Conservation (phyloP, 495 filamentous ascomycete species). For the Cercophora newfieldiana region DNA sequence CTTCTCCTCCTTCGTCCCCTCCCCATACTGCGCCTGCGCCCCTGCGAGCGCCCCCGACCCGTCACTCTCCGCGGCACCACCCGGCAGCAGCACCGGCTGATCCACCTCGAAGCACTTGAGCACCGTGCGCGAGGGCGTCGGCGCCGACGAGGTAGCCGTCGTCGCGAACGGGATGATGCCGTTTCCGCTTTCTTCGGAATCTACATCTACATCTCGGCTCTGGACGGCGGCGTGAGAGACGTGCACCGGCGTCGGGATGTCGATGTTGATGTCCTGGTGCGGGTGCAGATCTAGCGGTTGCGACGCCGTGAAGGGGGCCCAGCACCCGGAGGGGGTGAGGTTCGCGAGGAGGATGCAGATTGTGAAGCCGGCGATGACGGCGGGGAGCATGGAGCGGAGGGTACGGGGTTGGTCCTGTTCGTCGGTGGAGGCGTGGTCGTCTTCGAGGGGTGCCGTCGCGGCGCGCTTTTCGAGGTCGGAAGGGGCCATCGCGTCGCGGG, state of each 20-base stretch:
- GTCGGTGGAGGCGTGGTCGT: too few relatives aligned
- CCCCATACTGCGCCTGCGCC: background rate
- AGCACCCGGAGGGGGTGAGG: too few relatives aligned
- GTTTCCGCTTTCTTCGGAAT: conserved; percentile 1
- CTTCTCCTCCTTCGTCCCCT: conserved; percentile 22
- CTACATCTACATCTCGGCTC: background rate
- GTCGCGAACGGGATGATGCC: background rate
- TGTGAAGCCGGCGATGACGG: too few relatives aligned
- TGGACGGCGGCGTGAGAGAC: background rate
- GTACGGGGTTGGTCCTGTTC: too few relatives aligned
- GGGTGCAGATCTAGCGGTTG: too few relatives aligned
- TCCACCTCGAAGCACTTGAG: conserved; percentile 69
- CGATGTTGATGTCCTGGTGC: background rate
- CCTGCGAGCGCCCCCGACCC: conserved; percentile 25
- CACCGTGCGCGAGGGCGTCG: conserved; percentile 29
- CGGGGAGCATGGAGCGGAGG: too few relatives aligned
- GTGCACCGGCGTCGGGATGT: background rate
- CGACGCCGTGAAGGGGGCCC: too few relatives aligned
- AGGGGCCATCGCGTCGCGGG: too few relatives aligned
- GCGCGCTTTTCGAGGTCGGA: too few relatives aligned
- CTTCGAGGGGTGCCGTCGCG: too few relatives aligned
- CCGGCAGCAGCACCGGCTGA: conserved; percentile 57
- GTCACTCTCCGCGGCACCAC: conserved; percentile 43
- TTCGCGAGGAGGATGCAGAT: too few relatives aligned
- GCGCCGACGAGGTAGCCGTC: conserved; percentile 22